Evolutionary conservation across 306 rosid species (phyloP).

Genomic region (Dicorynia guianensis): DNA sequence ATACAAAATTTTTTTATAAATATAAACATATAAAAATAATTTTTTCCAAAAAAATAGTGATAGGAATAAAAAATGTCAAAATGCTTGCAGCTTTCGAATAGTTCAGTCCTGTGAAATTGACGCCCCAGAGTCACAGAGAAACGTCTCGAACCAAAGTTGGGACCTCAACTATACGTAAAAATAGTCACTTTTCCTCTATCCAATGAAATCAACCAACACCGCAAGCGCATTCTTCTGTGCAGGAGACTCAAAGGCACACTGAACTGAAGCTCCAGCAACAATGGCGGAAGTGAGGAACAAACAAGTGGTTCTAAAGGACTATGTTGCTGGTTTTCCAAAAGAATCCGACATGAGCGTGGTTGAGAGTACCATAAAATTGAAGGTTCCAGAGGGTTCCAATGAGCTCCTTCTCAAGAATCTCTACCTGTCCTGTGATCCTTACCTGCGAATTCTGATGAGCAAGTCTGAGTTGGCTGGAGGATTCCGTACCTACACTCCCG

Average conservation of each 20-base stretch:
- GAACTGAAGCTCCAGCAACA: not conserved
- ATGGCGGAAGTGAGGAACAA: conserved; percentile 32
- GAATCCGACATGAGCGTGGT: conserved; percentile 35
- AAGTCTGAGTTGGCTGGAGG: not conserved
- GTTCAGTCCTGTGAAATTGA: too few relatives aligned
- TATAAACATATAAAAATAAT: too few relatives aligned
- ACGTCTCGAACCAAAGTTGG: too few relatives aligned
- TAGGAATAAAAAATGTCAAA: too few relatives aligned
- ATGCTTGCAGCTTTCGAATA: too few relatives aligned
- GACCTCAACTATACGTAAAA: too few relatives aligned
- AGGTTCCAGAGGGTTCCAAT: conserved; percentile 35
- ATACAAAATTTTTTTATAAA: too few relatives aligned
- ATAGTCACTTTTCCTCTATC: too few relatives aligned
- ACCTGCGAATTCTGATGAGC: conserved; percentile 23
- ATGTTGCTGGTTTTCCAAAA: conserved; percentile 31
- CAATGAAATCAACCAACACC: too few relatives aligned
- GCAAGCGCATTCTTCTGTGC: too few relatives aligned
- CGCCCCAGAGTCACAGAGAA: too few relatives aligned
- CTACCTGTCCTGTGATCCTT: conserved; percentile 60
- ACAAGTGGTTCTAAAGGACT: conserved; percentile 38
- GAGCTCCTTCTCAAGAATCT: conserved; percentile 56
- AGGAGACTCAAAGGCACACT: not conserved
- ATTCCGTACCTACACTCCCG: conserved; percentile 30
- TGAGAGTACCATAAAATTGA: conserved; percentile 14
- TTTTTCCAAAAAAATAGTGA: too few relatives aligned